Base-by-base conservation (phyloP, 768 basidiomycete genomes). In the Rhodotorula taiwanensis region DNA sequence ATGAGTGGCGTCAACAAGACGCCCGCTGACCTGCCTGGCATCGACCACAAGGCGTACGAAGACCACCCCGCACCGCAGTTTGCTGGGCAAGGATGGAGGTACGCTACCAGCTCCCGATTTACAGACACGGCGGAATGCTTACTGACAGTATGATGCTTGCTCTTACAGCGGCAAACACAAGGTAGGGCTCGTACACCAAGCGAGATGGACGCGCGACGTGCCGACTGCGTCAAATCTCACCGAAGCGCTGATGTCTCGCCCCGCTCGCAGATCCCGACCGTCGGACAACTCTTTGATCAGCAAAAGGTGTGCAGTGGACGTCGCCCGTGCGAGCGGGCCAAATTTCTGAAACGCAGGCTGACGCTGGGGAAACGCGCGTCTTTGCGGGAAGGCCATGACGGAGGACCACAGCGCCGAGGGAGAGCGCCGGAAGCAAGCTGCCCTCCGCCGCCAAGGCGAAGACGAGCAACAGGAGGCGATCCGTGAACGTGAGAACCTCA, bases 181-280 rank as follows among this genome's bases (percentile, higher is more conserved):
- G 50, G 59, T 53, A 15, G 13, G 33, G 30, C 23, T 21, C 13
- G n/a, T n/a, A n/a, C n/a, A n/a, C n/a, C n/a, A n/a, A n/a, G n/a
- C n/a, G n/a, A n/a, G n/a, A n/a, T n/a, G n/a, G n/a, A n/a, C 18
- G 2, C 48, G 20, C 6, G 42, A 15, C 21, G 15, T 21, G 5
- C 45, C 28, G 9, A 14, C 45, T 14, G 8, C n/a, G 11, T 27
- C 2, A 25, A 15, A 23, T 42, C 36, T 21, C 41, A 21, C 34
- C 39, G 41, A 51, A 30, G 33, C 42, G 1, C 54, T 21, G 13
- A 30, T 15, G 16, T 27, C 36, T 47, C n/a, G 20, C 33, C 31
- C 2, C 16, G n/a, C n/a, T 9, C 48, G 27, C 49, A 70, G 62
- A 55, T 70, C 30, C 69, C 69, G 5, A 53, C 59, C 23, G 52